phyloP scores from a whole-genome alignment of 371 early-diverging fungal species.

The Modicella reniformis region DNA sequence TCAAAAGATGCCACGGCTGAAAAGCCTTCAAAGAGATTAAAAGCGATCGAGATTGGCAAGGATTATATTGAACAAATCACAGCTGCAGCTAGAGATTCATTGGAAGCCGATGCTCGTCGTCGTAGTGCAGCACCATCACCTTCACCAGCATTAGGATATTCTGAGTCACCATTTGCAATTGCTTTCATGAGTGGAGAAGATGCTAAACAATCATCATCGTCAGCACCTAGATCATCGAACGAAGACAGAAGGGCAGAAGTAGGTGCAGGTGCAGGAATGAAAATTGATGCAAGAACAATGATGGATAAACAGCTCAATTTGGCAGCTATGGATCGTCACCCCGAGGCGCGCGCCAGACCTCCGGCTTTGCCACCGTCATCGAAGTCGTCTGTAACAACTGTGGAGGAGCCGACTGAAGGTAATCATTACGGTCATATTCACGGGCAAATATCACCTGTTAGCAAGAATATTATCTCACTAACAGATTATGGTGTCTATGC shows the following conservation, averaged over 20 bases:
- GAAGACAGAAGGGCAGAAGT: conserved; percentile 17
- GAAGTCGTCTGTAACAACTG: neutral
- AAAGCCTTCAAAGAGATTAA: conserved; percentile 19
- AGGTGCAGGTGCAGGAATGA: conserved; percentile 8
- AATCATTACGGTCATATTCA: neutral
- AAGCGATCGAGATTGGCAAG: conserved; percentile 12
- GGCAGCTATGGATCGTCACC: conserved; percentile 39
- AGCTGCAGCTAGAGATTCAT: conserved; percentile 26
- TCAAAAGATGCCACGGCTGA: neutral
- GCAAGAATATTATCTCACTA: too few relatives aligned
- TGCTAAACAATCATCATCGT: neutral
- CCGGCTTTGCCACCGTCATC: neutral
- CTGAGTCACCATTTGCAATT: neutral
- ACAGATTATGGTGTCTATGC: too few relatives aligned
- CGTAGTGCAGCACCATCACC: conserved; percentile 45
- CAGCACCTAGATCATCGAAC: conserved; percentile 16
- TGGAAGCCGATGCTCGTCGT: conserved; percentile 33
- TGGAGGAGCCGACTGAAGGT: conserved; percentile 12
- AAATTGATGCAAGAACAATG: conserved; percentile 32
- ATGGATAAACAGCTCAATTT: conserved; percentile 40
- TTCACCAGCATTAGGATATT: conserved; percentile 29
- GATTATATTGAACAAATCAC: conserved; percentile 19
- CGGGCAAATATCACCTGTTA: too few relatives aligned
- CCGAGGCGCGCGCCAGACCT: conserved; percentile 8
- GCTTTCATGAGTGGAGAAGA: neutral